phyloP scores from a whole-genome alignment of 352 stramenopile species.

The Globisporangium alternatum region DNA sequence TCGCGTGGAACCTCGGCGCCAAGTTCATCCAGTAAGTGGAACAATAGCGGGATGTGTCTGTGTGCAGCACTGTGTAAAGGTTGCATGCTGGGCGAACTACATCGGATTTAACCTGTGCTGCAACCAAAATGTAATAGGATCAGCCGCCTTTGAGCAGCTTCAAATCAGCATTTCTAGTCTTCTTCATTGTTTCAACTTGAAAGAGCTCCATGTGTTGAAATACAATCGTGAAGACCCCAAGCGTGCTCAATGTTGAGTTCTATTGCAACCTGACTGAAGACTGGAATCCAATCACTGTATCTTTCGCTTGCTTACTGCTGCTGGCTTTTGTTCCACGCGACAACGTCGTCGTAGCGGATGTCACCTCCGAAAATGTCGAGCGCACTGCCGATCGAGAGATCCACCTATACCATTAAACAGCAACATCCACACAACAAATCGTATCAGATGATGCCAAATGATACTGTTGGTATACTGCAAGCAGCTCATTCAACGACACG shows the following conservation, averaged over 20 bases:
- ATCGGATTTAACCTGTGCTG: neutral
- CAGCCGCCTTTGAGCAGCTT: slow-evolving; percentile 1
- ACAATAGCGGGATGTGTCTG: neutral
- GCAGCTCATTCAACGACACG: neutral
- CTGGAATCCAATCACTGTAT: too few species aligned
- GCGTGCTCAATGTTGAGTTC: too few species aligned
- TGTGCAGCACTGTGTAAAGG: neutral
- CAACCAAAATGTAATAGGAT: slow-evolving; percentile 2
- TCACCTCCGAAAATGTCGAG: slow-evolving; percentile 97
- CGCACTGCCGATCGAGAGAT: slow-evolving; percentile 98
- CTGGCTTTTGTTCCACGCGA: slow-evolving; percentile 81
- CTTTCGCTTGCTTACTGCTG: slow-evolving; percentile 7
- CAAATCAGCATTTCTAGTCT: neutral
- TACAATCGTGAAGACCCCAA: too few species aligned
- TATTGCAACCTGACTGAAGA: too few species aligned
- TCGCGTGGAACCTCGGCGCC: slow-evolving; percentile 6
- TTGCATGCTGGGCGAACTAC: neutral
- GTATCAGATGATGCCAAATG: neutral
- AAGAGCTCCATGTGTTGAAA: too few species aligned
- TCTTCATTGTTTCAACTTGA: too few species aligned
- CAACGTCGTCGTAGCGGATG: slow-evolving; percentile 92
- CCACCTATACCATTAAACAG: slow-evolving; percentile 51
- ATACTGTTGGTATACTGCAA: neutral
- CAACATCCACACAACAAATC: neutral
- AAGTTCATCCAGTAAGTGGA: slow-evolving; percentile 11